A percentile compares a stretch with the other conserved stretches of the same genome.
phyloP scores from a whole-genome alignment of 2,329 filamentous ascomycete genomes.

The Cytospora schulzeri region DNA sequence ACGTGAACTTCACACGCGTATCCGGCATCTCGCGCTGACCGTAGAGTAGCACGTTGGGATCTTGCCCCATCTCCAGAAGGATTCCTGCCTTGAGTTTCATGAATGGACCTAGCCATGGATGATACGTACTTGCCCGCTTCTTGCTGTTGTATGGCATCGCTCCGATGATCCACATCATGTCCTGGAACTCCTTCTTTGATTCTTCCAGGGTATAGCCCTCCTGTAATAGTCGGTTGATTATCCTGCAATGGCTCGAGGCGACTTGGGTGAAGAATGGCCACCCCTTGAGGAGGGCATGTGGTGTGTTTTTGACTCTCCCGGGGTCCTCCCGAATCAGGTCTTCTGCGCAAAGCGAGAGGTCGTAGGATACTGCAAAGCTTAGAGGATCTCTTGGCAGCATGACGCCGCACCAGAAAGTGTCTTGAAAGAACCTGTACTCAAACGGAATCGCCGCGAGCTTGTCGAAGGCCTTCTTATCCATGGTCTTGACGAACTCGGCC shows the following conservation, averaged over 20 bases:
- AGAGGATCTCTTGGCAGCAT: background rate
- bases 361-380: background rate
- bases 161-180: background rate
- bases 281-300: background rate
- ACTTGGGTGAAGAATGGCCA: background rate
- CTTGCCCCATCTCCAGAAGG: background rate
- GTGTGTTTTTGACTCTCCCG: background rate
- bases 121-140: background rate
- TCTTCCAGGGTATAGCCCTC: background rate
- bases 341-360: background rate
- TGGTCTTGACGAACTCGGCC: background rate
- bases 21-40: background rate
- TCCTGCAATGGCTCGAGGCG: background rate
- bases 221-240: background rate
- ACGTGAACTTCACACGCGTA: background rate
- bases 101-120: background rate
- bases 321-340: background rate
- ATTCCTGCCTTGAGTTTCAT: background rate
- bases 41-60: background rate
- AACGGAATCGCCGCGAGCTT: background rate
- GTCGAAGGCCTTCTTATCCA: background rate
- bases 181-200: background rate
- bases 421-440: background rate
- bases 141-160: background rate
- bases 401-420: background rate